A percentile compares a stretch with the other conserved stretches of the same genome.
phyloP scores from a whole-genome alignment of 169 alveolate genomes.

The Cryptosporidium tyzzeri region DNA sequence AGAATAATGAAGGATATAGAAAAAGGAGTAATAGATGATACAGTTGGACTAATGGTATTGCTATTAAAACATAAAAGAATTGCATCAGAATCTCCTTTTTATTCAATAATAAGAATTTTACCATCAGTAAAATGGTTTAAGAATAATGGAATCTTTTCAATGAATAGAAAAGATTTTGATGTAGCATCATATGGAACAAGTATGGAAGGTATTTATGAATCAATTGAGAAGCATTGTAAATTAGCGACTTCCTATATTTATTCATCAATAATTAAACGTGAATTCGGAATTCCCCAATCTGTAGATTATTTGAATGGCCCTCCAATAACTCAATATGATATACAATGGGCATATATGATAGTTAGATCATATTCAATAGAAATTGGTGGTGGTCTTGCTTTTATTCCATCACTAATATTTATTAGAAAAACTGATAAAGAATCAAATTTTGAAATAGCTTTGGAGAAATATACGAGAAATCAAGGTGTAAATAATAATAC shows the following conservation, averaged over 20 bases:
- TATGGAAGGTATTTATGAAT: slow-evolving; percentile 68
- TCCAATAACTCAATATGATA: slow-evolving; percentile 69
- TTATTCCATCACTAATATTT: slow-evolving; percentile 51
- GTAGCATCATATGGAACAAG: slow-evolving; percentile 73
- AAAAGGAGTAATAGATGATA: slow-evolving; percentile 54
- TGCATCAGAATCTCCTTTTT: slow-evolving; percentile 35
- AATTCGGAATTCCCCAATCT: slow-evolving; percentile 43
- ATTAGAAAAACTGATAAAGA: slow-evolving; percentile 37
- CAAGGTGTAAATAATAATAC: not conserved
- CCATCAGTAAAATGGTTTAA: slow-evolving; percentile 65
- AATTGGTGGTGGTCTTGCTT: slow-evolving; percentile 39
- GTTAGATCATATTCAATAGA: slow-evolving; percentile 52
- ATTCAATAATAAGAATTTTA: slow-evolving; percentile 27
- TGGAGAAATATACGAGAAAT: not conserved
- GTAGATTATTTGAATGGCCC: slow-evolving; percentile 64
- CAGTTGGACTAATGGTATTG: slow-evolving; percentile 67
- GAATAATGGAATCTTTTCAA: slow-evolving; percentile 63
- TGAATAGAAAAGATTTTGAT: slow-evolving; percentile 68
- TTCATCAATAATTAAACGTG: slow-evolving; percentile 55
- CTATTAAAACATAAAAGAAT: slow-evolving; percentile 46
- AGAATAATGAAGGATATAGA: slow-evolving; percentile 62
- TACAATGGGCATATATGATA: slow-evolving; percentile 73
- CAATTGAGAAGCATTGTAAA: slow-evolving; percentile 50
- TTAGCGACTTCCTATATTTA: slow-evolving; percentile 69
- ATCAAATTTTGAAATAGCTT: slow-evolving; percentile 8